Conservation (phyloP, 176 grass and related monocot species). For the Alloteropsis semialata region DNA sequence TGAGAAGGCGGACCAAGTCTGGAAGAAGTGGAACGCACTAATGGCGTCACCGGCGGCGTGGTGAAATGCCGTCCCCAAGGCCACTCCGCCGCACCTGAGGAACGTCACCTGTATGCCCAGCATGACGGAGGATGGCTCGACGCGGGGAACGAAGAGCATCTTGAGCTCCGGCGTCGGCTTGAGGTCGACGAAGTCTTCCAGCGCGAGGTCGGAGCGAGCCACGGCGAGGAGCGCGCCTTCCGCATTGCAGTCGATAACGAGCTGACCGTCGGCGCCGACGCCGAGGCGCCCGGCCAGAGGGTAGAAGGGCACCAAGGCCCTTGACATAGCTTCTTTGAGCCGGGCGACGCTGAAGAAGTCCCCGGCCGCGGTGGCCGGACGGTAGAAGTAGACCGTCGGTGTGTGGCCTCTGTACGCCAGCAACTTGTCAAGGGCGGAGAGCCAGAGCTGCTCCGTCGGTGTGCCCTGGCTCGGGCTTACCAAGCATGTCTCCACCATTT, state of each 20-base stretch:
- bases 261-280: background rate
- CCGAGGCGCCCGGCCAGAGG: background rate
- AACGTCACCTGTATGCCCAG: conserved; percentile 27
- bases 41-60: conserved; percentile 27
- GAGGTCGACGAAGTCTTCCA: conserved; percentile 9
- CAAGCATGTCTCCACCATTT: background rate
- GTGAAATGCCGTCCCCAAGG: conserved; percentile 26
- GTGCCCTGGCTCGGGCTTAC: background rate
- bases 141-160: background rate
- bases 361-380: background rate
- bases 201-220: background rate
- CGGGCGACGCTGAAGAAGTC: background rate
- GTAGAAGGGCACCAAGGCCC: background rate
- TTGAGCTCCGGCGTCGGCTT: background rate
- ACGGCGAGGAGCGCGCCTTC: background rate
- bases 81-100: conserved; percentile 32
- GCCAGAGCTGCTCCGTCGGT: background rate
- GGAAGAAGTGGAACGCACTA: conserved; percentile 25
- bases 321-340: background rate
- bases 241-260: background rate
- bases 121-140: background rate
- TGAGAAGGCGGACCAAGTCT: conserved; percentile 14
- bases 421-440: background rate
- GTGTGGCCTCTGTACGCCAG: background rate
- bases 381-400: background rate